phyloP scores from a whole-genome alignment of 2,329 filamentous ascomycete genomes.

The Aspergillus ruber region DNA sequence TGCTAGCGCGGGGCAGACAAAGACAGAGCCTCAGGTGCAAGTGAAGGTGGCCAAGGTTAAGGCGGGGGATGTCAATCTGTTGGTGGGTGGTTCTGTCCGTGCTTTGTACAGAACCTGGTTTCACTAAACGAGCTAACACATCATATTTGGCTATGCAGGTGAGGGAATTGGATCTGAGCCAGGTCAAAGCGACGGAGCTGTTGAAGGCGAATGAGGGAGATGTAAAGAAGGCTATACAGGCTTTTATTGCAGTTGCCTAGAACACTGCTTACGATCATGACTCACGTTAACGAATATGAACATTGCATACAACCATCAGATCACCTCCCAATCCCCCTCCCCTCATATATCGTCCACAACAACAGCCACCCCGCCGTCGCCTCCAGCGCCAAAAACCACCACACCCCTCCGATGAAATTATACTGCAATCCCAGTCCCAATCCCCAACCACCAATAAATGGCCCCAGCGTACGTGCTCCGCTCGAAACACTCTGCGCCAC shows the following conservation, averaged over 20 bases:
- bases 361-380: slow-evolving; percentile 53
- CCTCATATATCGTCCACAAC: slow-evolving; percentile 58
- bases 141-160: slow-evolving; percentile 31
- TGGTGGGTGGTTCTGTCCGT: slow-evolving; percentile 33
- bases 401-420: slow-evolving; percentile 51
- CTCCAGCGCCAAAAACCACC: slow-evolving; percentile 52
- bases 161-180: slow-evolving; percentile 41
- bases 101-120: too few species aligned
- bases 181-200: slow-evolving; percentile 42
- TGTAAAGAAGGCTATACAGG: slow-evolving; percentile 34
- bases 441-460: slow-evolving; percentile 49
- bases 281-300: background rate
- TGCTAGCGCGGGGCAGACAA: slow-evolving; percentile 13
- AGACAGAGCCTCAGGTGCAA: slow-evolving; percentile 14
- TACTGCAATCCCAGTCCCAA: slow-evolving; percentile 48
- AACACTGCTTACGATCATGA: background rate
- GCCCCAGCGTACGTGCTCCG: slow-evolving; percentile 51
- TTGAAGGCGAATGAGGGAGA: slow-evolving; percentile 42
- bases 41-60: slow-evolving; percentile 38
- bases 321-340: slow-evolving; percentile 52
- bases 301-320: slow-evolving; percentile 3
- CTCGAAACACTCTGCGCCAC: slow-evolving; percentile 52
- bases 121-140: too few species aligned
- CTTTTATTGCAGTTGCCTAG: slow-evolving; percentile 31
- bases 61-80: slow-evolving; percentile 40